A percentile compares a stretch with the other conserved stretches of the same genome.
phyloP scores from a whole-genome alignment of 192 early-diverging fungal species.

The Linnemannia hyalina region DNA sequence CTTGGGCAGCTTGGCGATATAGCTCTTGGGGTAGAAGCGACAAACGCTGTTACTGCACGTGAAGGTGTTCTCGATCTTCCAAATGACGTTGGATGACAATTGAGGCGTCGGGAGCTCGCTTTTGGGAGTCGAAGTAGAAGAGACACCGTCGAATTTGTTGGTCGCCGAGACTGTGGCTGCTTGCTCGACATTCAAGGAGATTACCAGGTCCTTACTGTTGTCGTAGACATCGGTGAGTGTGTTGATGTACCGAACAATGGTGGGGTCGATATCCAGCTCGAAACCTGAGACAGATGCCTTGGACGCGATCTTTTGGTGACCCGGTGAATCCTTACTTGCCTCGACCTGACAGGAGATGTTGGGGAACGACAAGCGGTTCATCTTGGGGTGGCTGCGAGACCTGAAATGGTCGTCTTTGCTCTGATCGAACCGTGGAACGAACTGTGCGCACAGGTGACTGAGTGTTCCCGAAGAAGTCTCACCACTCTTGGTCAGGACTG shows the following conservation, averaged over 20 bases:
- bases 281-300: slow-evolving; percentile 77
- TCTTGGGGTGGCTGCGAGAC: slow-evolving; percentile 62
- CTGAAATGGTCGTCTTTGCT: slow-evolving; percentile 70
- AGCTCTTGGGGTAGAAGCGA: slow-evolving; percentile 67
- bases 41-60: slow-evolving; percentile 62
- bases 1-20: slow-evolving; percentile 55
- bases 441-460: slow-evolving; percentile 74
- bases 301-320: slow-evolving; percentile 62
- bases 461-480: slow-evolving; percentile 68
- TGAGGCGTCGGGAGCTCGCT: slow-evolving; percentile 4
- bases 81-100: slow-evolving; percentile 43
- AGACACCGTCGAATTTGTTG: not conserved
- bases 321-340: slow-evolving; percentile 45
- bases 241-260: slow-evolving; percentile 75
- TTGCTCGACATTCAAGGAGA: slow-evolving; percentile 60
- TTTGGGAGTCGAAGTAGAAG: slow-evolving; percentile 6
- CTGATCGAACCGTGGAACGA: slow-evolving; percentile 74
- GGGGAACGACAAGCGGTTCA: slow-evolving; percentile 67
- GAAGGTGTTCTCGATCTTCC: slow-evolving; percentile 65
- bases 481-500: slow-evolving; percentile 71
- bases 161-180: slow-evolving; percentile 18
- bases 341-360: slow-evolving; percentile 67
- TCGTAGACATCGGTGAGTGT: slow-evolving; percentile 73
- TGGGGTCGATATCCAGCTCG: slow-evolving; percentile 77
- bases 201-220: slow-evolving; percentile 69